Evolutionary conservation across 2,329 filamentous ascomycete genomes (phyloP).

Genomic region (Sclerotinia borealis): DNA sequence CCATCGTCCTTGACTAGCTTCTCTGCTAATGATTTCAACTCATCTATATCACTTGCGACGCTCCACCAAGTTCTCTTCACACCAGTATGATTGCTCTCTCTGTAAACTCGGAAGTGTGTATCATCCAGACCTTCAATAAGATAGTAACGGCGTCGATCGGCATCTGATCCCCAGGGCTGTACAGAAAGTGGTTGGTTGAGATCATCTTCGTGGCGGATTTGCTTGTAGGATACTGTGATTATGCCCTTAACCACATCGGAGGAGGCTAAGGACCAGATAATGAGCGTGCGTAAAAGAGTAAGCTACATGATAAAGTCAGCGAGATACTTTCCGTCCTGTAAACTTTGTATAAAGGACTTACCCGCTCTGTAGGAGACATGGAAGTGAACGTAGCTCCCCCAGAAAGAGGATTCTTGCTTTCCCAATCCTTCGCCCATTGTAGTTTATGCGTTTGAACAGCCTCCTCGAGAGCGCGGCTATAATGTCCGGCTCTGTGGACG

Average conservation of each 20-base stretch:
- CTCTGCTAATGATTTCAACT: conserved; percentile 67
- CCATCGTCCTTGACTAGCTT: conserved; percentile 73
- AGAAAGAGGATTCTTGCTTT: conserved; percentile 73
- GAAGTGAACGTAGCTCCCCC: conserved; percentile 74
- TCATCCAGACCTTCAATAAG: conserved; percentile 91
- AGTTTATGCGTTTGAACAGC: conserved; percentile 76
- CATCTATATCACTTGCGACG: conserved; percentile 84
- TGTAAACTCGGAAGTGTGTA: conserved; percentile 87
- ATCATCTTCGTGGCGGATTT: conserved; percentile 71
- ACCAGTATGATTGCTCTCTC: conserved; percentile 79
- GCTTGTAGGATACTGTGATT: conserved; percentile 84
- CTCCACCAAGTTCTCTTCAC: conserved; percentile 83
- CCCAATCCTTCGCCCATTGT: conserved; percentile 86
- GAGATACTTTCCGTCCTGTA: background rate
- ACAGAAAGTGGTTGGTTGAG: conserved; percentile 82
- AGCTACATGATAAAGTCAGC: conserved; percentile 6
- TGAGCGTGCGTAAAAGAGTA: conserved; percentile 50
- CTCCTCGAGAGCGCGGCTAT: conserved; percentile 88
- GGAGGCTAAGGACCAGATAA: conserved; percentile 83
- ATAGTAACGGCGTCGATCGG: conserved; percentile 88
- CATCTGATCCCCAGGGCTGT: conserved; percentile 84
- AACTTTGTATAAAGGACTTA: conserved; percentile 39
- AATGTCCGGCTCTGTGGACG: conserved; percentile 71
- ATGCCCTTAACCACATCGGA: conserved; percentile 77
- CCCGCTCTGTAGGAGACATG: conserved; percentile 76